These are phyloP conservation scores for Rhynchosporium secalis DNA, from an alignment of 2,329 filamentous ascomycete species.

Conservation along the genomic window DNA sequence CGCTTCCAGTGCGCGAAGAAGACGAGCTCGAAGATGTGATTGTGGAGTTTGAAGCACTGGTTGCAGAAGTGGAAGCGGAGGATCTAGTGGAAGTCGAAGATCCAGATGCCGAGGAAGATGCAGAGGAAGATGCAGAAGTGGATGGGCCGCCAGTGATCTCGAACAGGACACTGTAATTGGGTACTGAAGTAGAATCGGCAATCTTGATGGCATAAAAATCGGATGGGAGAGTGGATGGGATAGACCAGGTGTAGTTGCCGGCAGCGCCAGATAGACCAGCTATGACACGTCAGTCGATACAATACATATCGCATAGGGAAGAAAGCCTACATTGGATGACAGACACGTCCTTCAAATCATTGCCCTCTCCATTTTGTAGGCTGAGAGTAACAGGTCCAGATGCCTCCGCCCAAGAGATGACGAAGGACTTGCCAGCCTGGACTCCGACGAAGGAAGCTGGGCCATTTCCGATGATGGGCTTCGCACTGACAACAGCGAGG, in stretches of 20 bases:
- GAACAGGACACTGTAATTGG: slow-evolving; percentile 37
- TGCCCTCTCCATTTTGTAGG: slow-evolving; percentile 35
- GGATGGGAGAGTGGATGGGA: slow-evolving; percentile 24
- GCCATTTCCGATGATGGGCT: slow-evolving; percentile 32
- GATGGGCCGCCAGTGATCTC: slow-evolving; percentile 28
- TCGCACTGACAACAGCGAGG: slow-evolving; percentile 29
- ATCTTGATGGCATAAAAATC: slow-evolving; percentile 36
- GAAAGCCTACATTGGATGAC: slow-evolving; percentile 34
- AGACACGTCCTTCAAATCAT: slow-evolving; percentile 29
- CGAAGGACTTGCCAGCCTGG: slow-evolving; percentile 30
- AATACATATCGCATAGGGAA: background rate
- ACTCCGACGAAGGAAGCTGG: slow-evolving; percentile 28
- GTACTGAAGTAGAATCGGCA: slow-evolving; percentile 21
- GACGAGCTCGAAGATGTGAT: slow-evolving; percentile 17
- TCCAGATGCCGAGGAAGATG: slow-evolving; percentile 18
- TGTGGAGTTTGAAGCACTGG: slow-evolving; percentile 18
- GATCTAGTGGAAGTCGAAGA: slow-evolving; percentile 12
- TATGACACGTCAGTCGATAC: slow-evolving; percentile 17
- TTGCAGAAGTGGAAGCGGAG: slow-evolving; percentile 19
- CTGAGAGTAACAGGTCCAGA: slow-evolving; percentile 34
- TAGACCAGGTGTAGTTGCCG: slow-evolving; percentile 31
- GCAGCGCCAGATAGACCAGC: slow-evolving; percentile 28
- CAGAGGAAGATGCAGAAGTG: slow-evolving; percentile 19
- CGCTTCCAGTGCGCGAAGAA: background rate
- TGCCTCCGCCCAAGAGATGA: slow-evolving; percentile 34